These are phyloP conservation scores for Aegilops tauschii DNA, from an alignment of 176 grass and related monocot genomes.

Conservation along the genomic window DNA sequence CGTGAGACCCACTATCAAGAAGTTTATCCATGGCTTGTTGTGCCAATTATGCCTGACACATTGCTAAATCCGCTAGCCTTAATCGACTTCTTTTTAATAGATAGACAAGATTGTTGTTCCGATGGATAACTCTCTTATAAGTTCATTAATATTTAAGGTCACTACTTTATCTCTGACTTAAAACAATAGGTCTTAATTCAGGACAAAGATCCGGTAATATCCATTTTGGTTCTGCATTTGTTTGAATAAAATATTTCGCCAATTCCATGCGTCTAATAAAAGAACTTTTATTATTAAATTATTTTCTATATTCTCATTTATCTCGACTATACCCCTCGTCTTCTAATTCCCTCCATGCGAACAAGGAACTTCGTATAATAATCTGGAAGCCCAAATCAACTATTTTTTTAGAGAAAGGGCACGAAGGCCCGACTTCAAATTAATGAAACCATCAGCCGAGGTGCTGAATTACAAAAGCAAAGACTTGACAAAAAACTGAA, in stretches of 20 bases:
- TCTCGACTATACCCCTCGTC: too few relatives aligned
- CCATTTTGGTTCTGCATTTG: too few relatives aligned
- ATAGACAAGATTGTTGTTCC: conserved; percentile 9
- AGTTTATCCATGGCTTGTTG: too few relatives aligned
- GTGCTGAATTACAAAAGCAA: too few relatives aligned
- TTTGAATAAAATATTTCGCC: too few relatives aligned
- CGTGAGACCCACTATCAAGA: too few relatives aligned
- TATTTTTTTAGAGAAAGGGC: too few relatives aligned
- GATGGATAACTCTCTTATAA: not conserved
- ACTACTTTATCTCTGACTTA: not conserved
- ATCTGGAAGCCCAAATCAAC: too few relatives aligned
- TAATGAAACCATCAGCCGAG: too few relatives aligned
- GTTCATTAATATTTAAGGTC: not conserved
- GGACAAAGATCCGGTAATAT: not conserved
- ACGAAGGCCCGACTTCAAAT: too few relatives aligned
- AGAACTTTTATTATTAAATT: not conserved
- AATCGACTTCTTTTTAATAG: conserved; percentile 4
- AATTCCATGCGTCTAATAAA: not conserved
- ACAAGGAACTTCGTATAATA: not conserved
- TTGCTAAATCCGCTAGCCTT: not conserved
- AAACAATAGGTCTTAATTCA: not conserved
- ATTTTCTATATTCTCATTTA: not conserved
- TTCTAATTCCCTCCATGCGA: not conserved
- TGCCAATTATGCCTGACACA: too few relatives aligned
- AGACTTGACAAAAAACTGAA: too few relatives aligned